These are phyloP conservation scores for Coniochaeta hoffmannii DNA, from an alignment of 2,329 filamentous ascomycete genomes.

Conservation along the genomic window DNA sequence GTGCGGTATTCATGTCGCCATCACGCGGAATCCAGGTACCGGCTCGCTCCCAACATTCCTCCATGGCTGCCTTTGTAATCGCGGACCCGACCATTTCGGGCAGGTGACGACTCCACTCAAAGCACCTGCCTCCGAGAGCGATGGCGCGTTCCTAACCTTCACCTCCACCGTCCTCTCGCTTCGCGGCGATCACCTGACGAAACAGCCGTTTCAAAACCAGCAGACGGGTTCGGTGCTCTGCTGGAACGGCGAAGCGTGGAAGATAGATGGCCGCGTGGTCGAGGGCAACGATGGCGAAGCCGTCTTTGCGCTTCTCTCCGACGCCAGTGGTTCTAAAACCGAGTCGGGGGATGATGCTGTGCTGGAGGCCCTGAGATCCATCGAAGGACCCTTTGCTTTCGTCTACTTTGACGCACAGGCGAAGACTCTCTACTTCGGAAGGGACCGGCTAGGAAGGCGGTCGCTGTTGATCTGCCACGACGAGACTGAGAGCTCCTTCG, in stretches of 20 bases:
- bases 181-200: slow-evolving; percentile 63
- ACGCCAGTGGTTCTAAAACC: slow-evolving; percentile 25
- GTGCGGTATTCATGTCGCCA: slow-evolving; percentile 53
- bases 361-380: slow-evolving; percentile 43
- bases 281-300: slow-evolving; percentile 69
- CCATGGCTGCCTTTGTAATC: slow-evolving; percentile 39
- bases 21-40: slow-evolving; percentile 29
- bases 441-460: slow-evolving; percentile 80
- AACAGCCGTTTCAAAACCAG: slow-evolving; percentile 63
- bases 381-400: slow-evolving; percentile 76
- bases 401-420: slow-evolving; percentile 65
- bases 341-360: slow-evolving; percentile 25
- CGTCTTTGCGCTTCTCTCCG: slow-evolving; percentile 54
- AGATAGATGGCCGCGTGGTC: slow-evolving; percentile 50
- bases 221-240: slow-evolving; percentile 62
- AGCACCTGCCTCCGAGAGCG: slow-evolving; percentile 7
- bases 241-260: slow-evolving; percentile 98
- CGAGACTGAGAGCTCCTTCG: slow-evolving; percentile 35
- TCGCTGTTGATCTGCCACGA: slow-evolving; percentile 61
- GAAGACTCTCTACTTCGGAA: slow-evolving; percentile 66
- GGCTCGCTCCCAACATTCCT: slow-evolving; percentile 28
- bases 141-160: slow-evolving; percentile 46
- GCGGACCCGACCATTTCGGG: slow-evolving; percentile 53
- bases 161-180: slow-evolving; percentile 84
- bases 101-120: slow-evolving; percentile 25